These are phyloP conservation scores for Flaveria floridana DNA, from an alignment of 140 eudicot species.

Conservation along the genomic window DNA sequence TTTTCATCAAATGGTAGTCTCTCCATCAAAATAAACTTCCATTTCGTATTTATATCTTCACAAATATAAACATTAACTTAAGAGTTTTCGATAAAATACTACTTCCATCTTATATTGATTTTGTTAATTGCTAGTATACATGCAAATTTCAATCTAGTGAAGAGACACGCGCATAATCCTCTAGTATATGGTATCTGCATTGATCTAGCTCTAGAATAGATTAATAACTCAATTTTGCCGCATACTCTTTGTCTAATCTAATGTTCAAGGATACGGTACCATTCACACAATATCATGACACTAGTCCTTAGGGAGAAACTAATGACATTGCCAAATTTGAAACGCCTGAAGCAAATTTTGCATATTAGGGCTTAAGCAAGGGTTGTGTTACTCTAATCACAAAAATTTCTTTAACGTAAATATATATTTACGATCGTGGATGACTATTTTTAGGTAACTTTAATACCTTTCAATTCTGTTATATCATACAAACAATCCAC, in stretches of 20 bases:
- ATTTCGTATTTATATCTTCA: background rate
- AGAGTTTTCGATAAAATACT: background rate
- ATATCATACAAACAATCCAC: slow-evolving; percentile 1
- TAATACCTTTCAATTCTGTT: background rate
- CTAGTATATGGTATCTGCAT: background rate
- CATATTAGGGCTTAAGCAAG: background rate
- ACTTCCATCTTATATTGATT: background rate
- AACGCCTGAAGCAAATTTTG: background rate
- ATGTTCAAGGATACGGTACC: background rate
- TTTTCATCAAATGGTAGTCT: background rate
- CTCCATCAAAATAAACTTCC: background rate
- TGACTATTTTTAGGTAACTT: background rate
- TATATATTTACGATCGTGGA: background rate
- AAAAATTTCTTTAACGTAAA: background rate
- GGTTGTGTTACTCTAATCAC: background rate
- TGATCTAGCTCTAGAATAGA: background rate
- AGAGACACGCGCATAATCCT: background rate
- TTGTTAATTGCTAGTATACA: background rate
- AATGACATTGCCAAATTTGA: background rate
- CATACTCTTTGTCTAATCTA: background rate
- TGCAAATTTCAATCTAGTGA: background rate
- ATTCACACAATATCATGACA: background rate
- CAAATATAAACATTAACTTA: background rate
- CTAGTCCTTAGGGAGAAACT: background rate
- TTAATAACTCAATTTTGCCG: background rate